phyloP scores from a whole-genome alignment of 495 filamentous ascomycete species.

The Aspergillus egyptiacus region DNA sequence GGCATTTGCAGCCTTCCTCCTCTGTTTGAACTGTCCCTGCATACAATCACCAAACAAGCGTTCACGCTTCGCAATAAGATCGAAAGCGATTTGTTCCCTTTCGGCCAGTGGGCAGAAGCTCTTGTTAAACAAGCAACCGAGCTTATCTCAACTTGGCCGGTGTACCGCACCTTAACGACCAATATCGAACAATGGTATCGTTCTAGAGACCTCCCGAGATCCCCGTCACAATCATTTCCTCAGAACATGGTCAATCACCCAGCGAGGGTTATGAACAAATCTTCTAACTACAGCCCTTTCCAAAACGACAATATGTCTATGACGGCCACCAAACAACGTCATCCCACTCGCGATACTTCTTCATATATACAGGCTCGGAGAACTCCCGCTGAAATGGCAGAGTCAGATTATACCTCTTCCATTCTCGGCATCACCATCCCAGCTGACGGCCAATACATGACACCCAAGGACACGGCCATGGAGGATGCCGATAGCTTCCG shows the following conservation, averaged over 20 bases:
- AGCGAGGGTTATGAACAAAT: neutral
- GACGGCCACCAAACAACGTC: constrained; percentile 1
- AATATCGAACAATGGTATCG: constrained; percentile 32
- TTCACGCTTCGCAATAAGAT: constrained; percentile 29
- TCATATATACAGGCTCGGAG: constrained; percentile 6
- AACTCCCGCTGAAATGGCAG: constrained; percentile 4
- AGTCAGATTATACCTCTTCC: constrained; percentile 27
- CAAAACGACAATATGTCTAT: constrained; percentile 8
- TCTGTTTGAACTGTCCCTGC: constrained; percentile 38
- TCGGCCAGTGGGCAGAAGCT: constrained; percentile 35
- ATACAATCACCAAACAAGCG: constrained; percentile 37
- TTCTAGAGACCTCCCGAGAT: constrained; percentile 16
- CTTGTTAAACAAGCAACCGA: constrained; percentile 28
- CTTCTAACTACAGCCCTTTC: constrained; percentile 4
- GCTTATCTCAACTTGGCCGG: constrained; percentile 32
- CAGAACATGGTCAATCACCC: constrained; percentile 5
- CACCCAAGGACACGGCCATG: constrained; percentile 34
- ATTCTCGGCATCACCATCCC: constrained; percentile 36
- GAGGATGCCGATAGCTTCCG: constrained; percentile 26
- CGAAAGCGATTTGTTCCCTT: constrained; percentile 35
- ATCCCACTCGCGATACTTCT: constrained; percentile 6
- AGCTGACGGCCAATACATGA: constrained; percentile 32
- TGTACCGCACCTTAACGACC: constrained; percentile 31
- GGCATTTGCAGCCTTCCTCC: constrained; percentile 43
- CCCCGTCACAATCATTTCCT: constrained; percentile 10